A percentile compares a stretch with the other conserved stretches of the same genome.
These are phyloP conservation scores for Apophysomyces sp. DNA, from an alignment of 371 early-diverging fungal species.

Conservation along the genomic window DNA sequence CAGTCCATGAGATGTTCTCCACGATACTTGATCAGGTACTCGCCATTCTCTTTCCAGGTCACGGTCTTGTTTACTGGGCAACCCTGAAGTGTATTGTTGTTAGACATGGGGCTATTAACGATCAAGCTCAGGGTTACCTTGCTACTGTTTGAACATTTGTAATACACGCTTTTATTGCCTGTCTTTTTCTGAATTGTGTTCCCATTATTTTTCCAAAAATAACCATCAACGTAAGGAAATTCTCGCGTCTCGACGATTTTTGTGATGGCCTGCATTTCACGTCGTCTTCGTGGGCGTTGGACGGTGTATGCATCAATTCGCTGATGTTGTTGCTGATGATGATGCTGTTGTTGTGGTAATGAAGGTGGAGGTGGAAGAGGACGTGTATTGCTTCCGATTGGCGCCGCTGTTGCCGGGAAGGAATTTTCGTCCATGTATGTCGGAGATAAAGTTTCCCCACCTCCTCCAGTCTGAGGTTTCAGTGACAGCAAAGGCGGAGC, in stretches of 20 bases:
- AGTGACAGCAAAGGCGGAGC: constrained; percentile 16
- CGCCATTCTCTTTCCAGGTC: constrained; percentile 52
- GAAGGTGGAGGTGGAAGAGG: not conserved
- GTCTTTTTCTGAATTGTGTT: constrained; percentile 64
- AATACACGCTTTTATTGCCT: constrained; percentile 59
- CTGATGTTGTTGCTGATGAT: not conserved
- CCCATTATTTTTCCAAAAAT: constrained; percentile 63
- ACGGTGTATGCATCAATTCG: constrained; percentile 16
- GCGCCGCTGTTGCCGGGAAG: constrained; percentile 6
- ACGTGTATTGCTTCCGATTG: not conserved
- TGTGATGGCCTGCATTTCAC: constrained; percentile 65
- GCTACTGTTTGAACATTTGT: constrained; percentile 53
- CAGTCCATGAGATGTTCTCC: constrained; percentile 57
- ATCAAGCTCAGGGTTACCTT: constrained; percentile 22
- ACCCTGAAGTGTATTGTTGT: constrained; percentile 16
- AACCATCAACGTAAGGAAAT: constrained; percentile 46
- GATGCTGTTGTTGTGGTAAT: not conserved
- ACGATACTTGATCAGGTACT: constrained; percentile 54
- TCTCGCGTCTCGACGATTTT: constrained; percentile 59
- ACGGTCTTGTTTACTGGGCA: constrained; percentile 59
- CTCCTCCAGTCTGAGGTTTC: constrained; percentile 15
- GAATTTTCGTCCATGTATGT: constrained; percentile 15
- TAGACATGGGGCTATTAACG: not conserved
- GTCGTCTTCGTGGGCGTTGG: constrained; percentile 52
- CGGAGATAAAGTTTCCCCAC: constrained; percentile 14